Evolutionary conservation across 2,329 filamentous ascomycete genomes (phyloP), one percentile per base, ranked within the genome.

Genomic region (Hymenotorrendiella dingleyae): DNA sequence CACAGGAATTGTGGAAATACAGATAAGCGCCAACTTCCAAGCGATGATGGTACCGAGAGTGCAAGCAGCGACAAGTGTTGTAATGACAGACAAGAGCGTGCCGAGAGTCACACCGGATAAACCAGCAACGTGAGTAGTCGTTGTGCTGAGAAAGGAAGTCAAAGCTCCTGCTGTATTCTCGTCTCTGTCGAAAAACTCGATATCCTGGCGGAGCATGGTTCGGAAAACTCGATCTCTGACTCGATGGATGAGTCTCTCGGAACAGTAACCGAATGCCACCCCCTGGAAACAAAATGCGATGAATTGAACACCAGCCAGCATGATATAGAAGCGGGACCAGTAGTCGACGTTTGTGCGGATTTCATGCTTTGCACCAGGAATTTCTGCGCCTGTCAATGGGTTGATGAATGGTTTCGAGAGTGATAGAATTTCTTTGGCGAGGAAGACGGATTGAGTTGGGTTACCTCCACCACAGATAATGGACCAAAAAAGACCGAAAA

Each of bases 121-220:
- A 11, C 93, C 90, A 12, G 89, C 84, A 22, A 96, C 74, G 58
- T 94, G 84, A 0, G 88, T 95, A 0, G 90, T 90, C 64, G 95
- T 86, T 0, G 87, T 94, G 2, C 86, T 90, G 10, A 96, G 70
- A 66, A 94, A 93, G 0, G 85, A 87, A 0, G 89, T 95, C 55
- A 98, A 69, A 1, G 89, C 84, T 52, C 93, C 93, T 6, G 88
- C 82, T 6, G 85, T 89, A 62, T 97, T 94, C 62, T 93, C 84
- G 50, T 94, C 86, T 33, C 73, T 74, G 63, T 97, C 93, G 55
- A 96, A 98, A 64, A 90, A 97, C 21, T 80, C 71, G 45, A 97
- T 90, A 50, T 97, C 93, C 64, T 97, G 91, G 51, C 90, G 85
- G 39, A 97, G 78, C 69, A 97, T 88, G 19, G 83, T 74, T 23